Base-by-base conservation (phyloP, 2,329 filamentous ascomycete species). In the Botrytis fabae region DNA sequence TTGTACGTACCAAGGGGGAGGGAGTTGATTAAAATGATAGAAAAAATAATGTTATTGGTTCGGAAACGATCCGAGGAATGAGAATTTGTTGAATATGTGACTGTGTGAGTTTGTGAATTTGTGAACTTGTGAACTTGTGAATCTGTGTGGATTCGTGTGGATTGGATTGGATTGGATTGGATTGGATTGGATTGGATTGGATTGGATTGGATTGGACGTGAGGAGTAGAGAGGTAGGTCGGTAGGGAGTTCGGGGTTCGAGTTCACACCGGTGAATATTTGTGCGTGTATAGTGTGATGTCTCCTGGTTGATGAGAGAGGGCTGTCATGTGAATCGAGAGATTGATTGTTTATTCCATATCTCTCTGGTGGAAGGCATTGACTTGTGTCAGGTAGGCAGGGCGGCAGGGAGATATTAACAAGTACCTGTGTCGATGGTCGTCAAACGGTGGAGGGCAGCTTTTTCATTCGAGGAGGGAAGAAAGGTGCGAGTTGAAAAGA, bases 11-110 rank as follows among this genome's bases (percentile, higher is more conserved):
- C 48, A 54, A 68, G 51, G 51, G 51, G 14, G 51, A 44, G 42
- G 46, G 51, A 60, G 51, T 60, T 69, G 66, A 38, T 63, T 25
- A 48, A 42, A 51, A 32, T 42, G 61, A 71, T 48, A 3, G 42
- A 20, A 65, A 32, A 54, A 54, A 28, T 38, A 28, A 4, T 18
- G 14, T 18, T 65, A 71, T 25, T 71, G 60, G 60, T n/a, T 63
- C 69, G 60, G 60, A 65, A 65, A 57, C 38, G 69, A 71, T 65
- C 69, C 46, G 60, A 71, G 60, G 61, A 51, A 64, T 51, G 61
- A 51, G 46, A 42, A 57, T 65, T 54, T 68, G 64, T 54, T 54
- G 46, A 63, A 62, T 51, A 18, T 64, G 59, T 46, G 35, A 46
- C n/a, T 48, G 10, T 35, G 48, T 69, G 25, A 40, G 32, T 54